Base-by-base conservation (phyloP, 805 yeast genomes). In the Schwanniomyces sp. region DNA sequence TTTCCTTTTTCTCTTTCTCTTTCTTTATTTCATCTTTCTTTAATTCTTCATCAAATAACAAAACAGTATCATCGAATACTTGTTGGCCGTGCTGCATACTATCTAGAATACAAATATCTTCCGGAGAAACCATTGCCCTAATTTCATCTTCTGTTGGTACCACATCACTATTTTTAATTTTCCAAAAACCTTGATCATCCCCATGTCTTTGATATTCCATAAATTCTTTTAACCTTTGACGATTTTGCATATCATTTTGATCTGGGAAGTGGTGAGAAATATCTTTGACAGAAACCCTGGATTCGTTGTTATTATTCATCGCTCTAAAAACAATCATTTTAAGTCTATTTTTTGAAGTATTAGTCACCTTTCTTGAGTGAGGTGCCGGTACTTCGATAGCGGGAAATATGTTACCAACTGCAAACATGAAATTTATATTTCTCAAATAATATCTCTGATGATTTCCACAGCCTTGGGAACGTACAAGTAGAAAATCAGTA, bases 141-240 rank as follows among this genome's bases (percentile, higher is more conserved):
- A 88, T 83, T 40, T 81, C 85, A 36, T 87, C 94, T 59, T 86
- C 91, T 36, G 74, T 79, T 1, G 96, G 94, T 9, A 91, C 73
- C 1, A 78, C 74, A 43, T 79, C 82, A 34, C 56, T 55, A 40
- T 62, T 64, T 58, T 89, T 89, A 48, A 94, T 75, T 60, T 91
- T 92, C 99, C 99, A 94, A 59, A 74, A 87, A 0, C 97, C 97
- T 56, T 91, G 96, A 65, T 91, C 97, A 7, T 86, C 89, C 10
- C 98, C 98, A 34, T 86, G 83, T 57, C 97, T 77, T 69, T 92
- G 97, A 59, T 88, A 94, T 59, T 91, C 97, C 99, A 94, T 94
- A 58, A 94, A 94, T 69, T 94, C 99, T 66, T 94, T 94, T 47
- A 94, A 76, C 52, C 97, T 78, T 69, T 92, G 98, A 57, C 99